A percentile compares a stretch with the other conserved stretches of the same genome.
Conservation (phyloP, 371 early-diverging fungal species). For the Mucor saturninus region DNA sequence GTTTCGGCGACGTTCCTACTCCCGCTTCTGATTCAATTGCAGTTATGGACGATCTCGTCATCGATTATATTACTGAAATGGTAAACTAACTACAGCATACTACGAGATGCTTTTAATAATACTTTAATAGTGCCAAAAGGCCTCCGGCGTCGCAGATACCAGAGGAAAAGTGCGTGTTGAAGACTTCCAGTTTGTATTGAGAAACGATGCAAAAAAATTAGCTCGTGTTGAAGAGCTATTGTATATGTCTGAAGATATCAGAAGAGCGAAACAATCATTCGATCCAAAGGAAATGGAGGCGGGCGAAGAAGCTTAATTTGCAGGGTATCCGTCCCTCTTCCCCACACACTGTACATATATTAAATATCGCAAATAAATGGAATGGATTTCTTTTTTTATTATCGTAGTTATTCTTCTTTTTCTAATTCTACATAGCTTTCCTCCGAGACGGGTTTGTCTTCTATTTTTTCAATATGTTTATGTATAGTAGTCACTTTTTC, state of each 20-base stretch:
- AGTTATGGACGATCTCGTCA: slow-evolving; percentile 92
- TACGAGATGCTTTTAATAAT: neutral
- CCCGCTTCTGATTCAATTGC: slow-evolving; percentile 94
- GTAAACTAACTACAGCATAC: slow-evolving; percentile 45
- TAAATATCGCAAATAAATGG: neutral
- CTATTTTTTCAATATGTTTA: slow-evolving; percentile 44
- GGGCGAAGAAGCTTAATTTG: slow-evolving; percentile 18
- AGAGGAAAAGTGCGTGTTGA: slow-evolving; percentile 86
- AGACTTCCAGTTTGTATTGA: slow-evolving; percentile 91
- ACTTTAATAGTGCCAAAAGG: slow-evolving; percentile 71
- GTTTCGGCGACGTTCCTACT: slow-evolving; percentile 94
- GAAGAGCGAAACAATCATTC: slow-evolving; percentile 80
- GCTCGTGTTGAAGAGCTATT: slow-evolving; percentile 96
- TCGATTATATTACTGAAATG: slow-evolving; percentile 90
- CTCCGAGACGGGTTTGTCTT: slow-evolving; percentile 24
- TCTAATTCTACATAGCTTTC: neutral
- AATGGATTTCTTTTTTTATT: neutral
- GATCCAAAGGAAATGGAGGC: slow-evolving; percentile 63
- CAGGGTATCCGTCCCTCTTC: neutral
- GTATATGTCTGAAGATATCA: slow-evolving; percentile 94
- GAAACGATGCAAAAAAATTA: slow-evolving; percentile 95
- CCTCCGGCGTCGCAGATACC: slow-evolving; percentile 65
- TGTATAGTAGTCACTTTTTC: slow-evolving; percentile 59
- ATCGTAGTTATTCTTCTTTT: neutral
- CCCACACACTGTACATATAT: neutral